Conservation (phyloP, 2,329 filamentous ascomycete species). For the Epicoccum sorghinum region DNA sequence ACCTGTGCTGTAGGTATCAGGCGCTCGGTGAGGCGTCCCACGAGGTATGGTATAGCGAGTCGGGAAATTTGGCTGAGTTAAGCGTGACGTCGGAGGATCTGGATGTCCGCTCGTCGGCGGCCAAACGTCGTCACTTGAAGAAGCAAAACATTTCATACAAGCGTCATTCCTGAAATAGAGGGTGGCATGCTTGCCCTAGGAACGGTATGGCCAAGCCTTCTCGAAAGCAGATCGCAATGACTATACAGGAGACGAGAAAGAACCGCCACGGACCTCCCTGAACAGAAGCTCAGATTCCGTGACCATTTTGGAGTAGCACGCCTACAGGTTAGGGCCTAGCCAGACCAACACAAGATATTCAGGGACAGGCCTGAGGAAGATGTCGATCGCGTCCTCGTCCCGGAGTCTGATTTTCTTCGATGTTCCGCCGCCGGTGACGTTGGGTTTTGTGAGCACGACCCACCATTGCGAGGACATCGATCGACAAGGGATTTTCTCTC, state of each 20-base stretch:
- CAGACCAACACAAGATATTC: conserved; percentile 24
- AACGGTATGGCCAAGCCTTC: conserved; percentile 12
- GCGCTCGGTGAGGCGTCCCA: conserved; percentile 19
- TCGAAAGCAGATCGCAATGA: conserved; percentile 14
- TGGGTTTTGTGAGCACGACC: conserved; percentile 24
- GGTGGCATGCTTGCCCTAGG: conserved; percentile 13
- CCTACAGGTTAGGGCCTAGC: conserved; percentile 33
- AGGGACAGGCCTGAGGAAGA: conserved; percentile 17
- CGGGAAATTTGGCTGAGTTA: conserved; percentile 1
- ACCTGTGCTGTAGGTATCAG: conserved; percentile 3
- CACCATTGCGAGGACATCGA: conserved; percentile 18
- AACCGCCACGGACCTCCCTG: background rate
- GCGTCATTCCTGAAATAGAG: conserved; percentile 21
- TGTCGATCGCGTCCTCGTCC: conserved; percentile 34
- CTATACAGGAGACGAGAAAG: conserved; percentile 2
- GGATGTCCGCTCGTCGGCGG: background rate
- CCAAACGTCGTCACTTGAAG: background rate
- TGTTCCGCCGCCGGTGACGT: conserved; percentile 34
- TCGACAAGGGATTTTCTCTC: conserved; percentile 19
- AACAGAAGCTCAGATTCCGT: no score
- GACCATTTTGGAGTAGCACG: background rate
- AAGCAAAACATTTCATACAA: background rate
- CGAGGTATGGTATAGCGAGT: background rate
- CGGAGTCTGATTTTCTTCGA: conserved; percentile 20
- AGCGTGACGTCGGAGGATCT: conserved; percentile 20